Evolutionary conservation across 805 yeast genomes (phyloP).

Genomic region (Suhomyces kilbournensis): DNA sequence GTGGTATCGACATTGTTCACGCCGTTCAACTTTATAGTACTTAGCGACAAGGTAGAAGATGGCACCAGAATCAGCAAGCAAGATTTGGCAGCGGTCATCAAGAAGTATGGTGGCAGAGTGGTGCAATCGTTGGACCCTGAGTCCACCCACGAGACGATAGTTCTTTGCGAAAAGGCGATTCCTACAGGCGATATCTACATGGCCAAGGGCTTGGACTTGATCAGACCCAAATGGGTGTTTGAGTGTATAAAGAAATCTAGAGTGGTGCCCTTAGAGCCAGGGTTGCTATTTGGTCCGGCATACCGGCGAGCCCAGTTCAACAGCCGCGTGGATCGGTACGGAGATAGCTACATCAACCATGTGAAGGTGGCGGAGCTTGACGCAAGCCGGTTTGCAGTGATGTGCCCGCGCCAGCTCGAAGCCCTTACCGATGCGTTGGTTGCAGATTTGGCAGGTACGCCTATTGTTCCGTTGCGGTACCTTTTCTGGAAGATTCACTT

Average conservation of each 20-base stretch:
- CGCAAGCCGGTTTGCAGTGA: constrained; percentile 10
- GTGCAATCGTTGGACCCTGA: constrained; percentile 14
- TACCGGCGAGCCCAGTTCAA: constrained; percentile 11
- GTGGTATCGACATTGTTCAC: constrained; percentile 38
- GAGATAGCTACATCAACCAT: constrained; percentile 55
- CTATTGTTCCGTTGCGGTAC: constrained; percentile 20
- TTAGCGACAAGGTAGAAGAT: constrained; percentile 45
- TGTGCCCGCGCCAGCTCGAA: constrained; percentile 12
- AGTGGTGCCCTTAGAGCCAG: constrained; percentile 57
- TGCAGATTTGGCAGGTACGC: constrained; percentile 8
- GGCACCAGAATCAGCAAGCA: constrained; percentile 28
- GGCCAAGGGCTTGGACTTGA: constrained; percentile 52
- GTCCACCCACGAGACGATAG: constrained; percentile 11
- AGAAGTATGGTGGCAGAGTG: constrained; percentile 51
- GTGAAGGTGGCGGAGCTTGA: constrained; percentile 15
- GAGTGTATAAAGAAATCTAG: constrained; percentile 51
- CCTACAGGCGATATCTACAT: constrained; percentile 27
- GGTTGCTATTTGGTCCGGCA: constrained; percentile 42
- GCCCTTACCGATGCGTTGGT: constrained; percentile 8
- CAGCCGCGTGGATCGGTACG: constrained; percentile 51
- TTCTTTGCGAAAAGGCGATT: constrained; percentile 24
- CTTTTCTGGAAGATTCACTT: constrained; percentile 36
- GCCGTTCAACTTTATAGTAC: constrained; percentile 46
- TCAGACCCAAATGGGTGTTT: constrained; percentile 69
- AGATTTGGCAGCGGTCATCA: constrained; percentile 38